phyloP scores from a whole-genome alignment of 2,329 filamentous ascomycete genomes.

The Saccharata proteae region DNA sequence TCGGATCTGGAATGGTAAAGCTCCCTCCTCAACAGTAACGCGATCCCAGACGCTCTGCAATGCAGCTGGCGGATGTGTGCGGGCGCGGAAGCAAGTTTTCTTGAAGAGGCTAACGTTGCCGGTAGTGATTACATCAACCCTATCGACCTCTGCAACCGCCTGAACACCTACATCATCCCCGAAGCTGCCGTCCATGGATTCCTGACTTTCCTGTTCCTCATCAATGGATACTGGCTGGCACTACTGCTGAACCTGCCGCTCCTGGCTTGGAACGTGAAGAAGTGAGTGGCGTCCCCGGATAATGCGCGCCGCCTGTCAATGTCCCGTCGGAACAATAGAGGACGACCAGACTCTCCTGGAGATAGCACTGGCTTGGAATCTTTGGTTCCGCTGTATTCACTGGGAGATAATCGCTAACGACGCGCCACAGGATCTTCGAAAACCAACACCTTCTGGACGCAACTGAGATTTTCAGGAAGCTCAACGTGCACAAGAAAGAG shows the following conservation, averaged over 20 bases:
- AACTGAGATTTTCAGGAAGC: slow-evolving; percentile 97
- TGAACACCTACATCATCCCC: slow-evolving; percentile 98
- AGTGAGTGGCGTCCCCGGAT: slow-evolving; percentile 58
- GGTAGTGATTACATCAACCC: slow-evolving; percentile 97
- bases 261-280: slow-evolving; percentile 90
- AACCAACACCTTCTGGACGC: slow-evolving; percentile 95
- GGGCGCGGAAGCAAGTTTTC: too few relatives aligned
- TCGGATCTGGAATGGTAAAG: slow-evolving; percentile 97
- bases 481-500: slow-evolving; percentile 99
- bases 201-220: slow-evolving; percentile 87
- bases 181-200: slow-evolving; percentile 96
- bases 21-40: not conserved
- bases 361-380: not conserved
- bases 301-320: not conserved
- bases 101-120: not conserved
- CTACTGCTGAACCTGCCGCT: slow-evolving; percentile 86
- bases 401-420: slow-evolving; percentile 25
- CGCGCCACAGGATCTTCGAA: slow-evolving; percentile 64
- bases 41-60: not conserved
- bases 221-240: slow-evolving; percentile 98
- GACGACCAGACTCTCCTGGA: too few relatives aligned
- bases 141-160: slow-evolving; percentile 98
- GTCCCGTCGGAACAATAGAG: too few relatives aligned
- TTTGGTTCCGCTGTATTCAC: too few relatives aligned
- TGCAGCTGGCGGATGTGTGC: not conserved